These are phyloP conservation scores for Lipomyces orientalis DNA, from an alignment of 805 yeast genomes.

Conservation along the genomic window DNA sequence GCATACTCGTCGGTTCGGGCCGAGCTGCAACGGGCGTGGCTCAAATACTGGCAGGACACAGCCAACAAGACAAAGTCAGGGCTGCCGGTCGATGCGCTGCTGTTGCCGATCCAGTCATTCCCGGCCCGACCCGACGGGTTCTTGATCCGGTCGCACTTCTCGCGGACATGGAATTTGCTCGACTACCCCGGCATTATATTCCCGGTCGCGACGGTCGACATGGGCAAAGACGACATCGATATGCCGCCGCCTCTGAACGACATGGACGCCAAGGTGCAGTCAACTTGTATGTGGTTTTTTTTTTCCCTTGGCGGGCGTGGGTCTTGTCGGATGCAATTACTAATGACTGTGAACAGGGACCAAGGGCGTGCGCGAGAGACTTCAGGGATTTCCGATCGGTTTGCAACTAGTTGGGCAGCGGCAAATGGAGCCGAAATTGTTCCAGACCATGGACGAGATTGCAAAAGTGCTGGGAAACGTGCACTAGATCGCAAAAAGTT, in stretches of 20 bases:
- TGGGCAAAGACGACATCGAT: conserved; percentile 30
- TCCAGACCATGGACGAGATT: conserved; percentile 33
- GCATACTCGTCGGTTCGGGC: conserved; percentile 35
- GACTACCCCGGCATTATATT: conserved; percentile 36
- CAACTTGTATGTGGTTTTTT: conserved; percentile 20
- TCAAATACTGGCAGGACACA: conserved; percentile 32
- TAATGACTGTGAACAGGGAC: conserved; percentile 9
- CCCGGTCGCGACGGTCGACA: conserved; percentile 33
- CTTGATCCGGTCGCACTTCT: conserved; percentile 34
- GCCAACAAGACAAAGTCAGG: conserved; percentile 33
- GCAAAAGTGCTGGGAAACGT: conserved; percentile 8
- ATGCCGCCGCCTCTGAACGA: conserved; percentile 31
- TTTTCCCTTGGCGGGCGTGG: neutral
- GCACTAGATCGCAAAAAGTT: neutral
- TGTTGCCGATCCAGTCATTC: conserved; percentile 36
- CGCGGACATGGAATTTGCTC: conserved; percentile 33
- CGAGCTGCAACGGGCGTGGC: conserved; percentile 34
- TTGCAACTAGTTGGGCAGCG: conserved; percentile 37
- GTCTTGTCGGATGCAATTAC: neutral
- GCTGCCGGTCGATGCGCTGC: conserved; percentile 34
- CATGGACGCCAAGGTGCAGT: conserved; percentile 31
- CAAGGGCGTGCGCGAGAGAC: conserved; percentile 22
- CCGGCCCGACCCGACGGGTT: conserved; percentile 36
- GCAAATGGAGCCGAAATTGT: conserved; percentile 38
- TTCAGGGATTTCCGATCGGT: conserved; percentile 34